Evolutionary conservation across 129 eudicot species (phyloP), one percentile per base, ranked within the genome.

Genomic region (Helichrysum umbraculigerum): DNA sequence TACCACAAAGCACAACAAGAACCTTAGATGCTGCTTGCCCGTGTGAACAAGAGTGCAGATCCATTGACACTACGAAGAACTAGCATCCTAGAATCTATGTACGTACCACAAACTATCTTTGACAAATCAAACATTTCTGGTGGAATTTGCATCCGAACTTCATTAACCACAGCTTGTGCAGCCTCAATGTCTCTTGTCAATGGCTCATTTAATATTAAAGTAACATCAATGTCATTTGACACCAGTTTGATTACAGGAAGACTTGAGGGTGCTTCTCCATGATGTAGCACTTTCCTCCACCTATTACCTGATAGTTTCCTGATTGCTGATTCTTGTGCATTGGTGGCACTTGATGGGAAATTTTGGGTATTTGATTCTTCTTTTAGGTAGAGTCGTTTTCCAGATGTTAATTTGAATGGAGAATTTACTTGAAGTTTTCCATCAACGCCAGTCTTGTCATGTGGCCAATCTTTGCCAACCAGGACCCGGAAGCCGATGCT

Each of bases 61-160:
- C 98, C 98, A 74, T 83, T 87, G 34, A 93, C 91, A 61, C 93
- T 81, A 4, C 98, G 85, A 65, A 91, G 89, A 72, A 94, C 85
- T 66, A 94, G 80, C 83, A 94, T 68, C 83, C 99, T 85, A 35
- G 89, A 81, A 81, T 94, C 99, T 15, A 94, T 68, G 28, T 89
- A 94, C n/a, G 99, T 94, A 9, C 99, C 97, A 57, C 99, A 91
- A 6, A 94, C 93, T 75, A 94, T 58, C 76, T 94, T 85, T 0
- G 99, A 85, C 71, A 91, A 75, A 87, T 94, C 99, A 83, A 91
- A 91, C 86, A 88, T 81, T 72, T 94, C 99, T 0, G 97, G 96
- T 0, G 99, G 99, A 70, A 91, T 30, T 74, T 94, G 97, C 63
- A 84, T 56, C 52, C 93, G 82, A 7, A 87, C 88, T 66, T 94